Evolutionary conservation across 768 basidiomycete genomes (phyloP), one percentile per base, ranked within the genome.

Genomic region (Galerina marginata): DNA sequence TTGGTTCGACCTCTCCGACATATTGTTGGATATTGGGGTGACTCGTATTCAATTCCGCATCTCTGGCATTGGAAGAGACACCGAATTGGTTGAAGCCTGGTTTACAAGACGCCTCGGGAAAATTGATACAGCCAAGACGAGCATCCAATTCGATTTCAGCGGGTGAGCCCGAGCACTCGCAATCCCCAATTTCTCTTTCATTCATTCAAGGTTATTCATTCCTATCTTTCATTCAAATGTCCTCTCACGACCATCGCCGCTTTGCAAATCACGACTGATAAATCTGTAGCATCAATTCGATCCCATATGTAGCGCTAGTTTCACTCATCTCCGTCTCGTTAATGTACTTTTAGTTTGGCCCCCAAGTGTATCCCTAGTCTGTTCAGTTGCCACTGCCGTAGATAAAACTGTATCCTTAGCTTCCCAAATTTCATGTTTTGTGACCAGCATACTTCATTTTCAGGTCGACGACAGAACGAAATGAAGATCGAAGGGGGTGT

Each of bases 31-130:
- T 26, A 25, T 56, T 1, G 55, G 56, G 38, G 51, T 74, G 11
- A 51, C 59, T 12, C 54, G 49, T 23, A 45, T 77, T 11, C 57
- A 59, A 23, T 73, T 76, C 45, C 56, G 55, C n/a, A 68, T 76
- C n/a, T 65, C 68, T n/a, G 76, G 77, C 20, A 65, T 76, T 37
- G 71, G 69, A 33, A 59, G 62, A 57, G 71, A 67, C n/a, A 65
- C 56, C 48, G 67, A 69, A 16, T 58, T 65, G 37, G 66, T 76
- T 9, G 54, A 50, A 43, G 51, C 45, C 12, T 75, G 75, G 75
- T 64, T 78, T 16, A 59, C 47, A 29, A 54, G 58, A 43, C 69
- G 74, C 11, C 62, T 77, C 42, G 38, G 44, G 25, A 25, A 16
- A 9, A 46, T 56, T 14, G 42, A 61, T 20, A n/a, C 46, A 36